Evolutionary conservation across 176 grass and related monocot species (phyloP).

Genomic region (Avena sativa): DNA sequence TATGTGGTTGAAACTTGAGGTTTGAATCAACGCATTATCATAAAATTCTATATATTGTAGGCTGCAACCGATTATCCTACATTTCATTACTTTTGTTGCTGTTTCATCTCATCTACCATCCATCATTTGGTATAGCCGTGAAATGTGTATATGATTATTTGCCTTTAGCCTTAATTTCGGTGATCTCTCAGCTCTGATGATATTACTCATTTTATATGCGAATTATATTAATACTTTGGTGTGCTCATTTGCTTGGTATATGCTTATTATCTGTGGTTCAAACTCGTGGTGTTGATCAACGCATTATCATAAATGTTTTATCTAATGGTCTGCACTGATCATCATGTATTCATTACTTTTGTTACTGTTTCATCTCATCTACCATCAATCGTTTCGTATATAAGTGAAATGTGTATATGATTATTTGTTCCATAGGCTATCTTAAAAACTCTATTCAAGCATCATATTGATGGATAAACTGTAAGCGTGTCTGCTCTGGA

Average conservation of each 20-base stretch:
- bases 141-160: too few relatives aligned
- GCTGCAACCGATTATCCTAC: too few relatives aligned
- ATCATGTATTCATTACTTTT: not conserved
- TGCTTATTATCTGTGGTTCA: not conserved
- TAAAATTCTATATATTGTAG: too few relatives aligned
- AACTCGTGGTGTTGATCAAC: not conserved
- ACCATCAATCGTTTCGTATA: not conserved
- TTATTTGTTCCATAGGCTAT: not conserved
- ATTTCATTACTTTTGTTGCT: too few relatives aligned
- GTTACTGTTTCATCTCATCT: not conserved
- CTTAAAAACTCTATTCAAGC: not conserved
- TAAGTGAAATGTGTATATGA: not conserved
- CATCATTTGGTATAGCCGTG: too few relatives aligned
- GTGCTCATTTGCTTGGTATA: not conserved
- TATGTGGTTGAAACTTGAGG: too few relatives aligned
- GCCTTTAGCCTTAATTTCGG: not conserved
- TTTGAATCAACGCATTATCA: too few relatives aligned
- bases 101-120: too few relatives aligned
- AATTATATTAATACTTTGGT: not conserved
- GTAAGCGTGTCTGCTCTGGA: not conserved
- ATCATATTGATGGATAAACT: not conserved
- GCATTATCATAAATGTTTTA: not conserved
- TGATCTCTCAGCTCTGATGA: not conserved
- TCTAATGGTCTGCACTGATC: slow-evolving; percentile 2
- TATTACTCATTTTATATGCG: not conserved